Conservation (phyloP, 2,329 filamentous ascomycete genomes). For the Saccharata proteae region DNA sequence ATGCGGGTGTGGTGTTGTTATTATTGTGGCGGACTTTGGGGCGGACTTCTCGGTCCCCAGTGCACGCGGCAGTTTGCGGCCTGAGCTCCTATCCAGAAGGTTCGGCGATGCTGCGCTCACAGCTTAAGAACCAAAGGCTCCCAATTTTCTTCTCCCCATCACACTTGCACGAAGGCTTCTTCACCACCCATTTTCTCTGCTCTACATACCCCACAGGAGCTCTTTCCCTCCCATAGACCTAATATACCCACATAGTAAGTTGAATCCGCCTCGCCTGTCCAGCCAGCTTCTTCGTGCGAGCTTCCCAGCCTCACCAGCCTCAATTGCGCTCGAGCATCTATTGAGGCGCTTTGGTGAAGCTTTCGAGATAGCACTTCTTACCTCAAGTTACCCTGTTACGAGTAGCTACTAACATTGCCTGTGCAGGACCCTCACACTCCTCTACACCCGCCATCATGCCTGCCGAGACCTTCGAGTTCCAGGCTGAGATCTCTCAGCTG, state of each 20-base stretch:
- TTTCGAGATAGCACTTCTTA: no score
- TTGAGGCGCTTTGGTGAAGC: no score
- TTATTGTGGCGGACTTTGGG: no score
- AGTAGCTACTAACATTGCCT: not conserved
- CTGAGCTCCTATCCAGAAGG: constrained; percentile 10
- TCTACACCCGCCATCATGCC: constrained; percentile 6
- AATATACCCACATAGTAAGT: constrained; percentile 9
- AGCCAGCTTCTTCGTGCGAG: constrained; percentile 2
- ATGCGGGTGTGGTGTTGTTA: no score
- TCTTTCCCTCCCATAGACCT: constrained; percentile 8
- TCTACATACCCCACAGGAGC: no score
- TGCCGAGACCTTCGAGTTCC: constrained; percentile 98
- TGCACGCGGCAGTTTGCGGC: constrained; percentile 1
- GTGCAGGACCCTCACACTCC: constrained; percentile 4
- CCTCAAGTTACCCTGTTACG: no score
- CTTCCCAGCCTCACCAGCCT: constrained; percentile 1
- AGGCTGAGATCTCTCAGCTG: constrained; percentile 99
- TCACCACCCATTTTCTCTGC: constrained; percentile 2
- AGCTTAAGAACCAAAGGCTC: constrained; percentile 8
- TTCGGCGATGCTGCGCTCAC: constrained; percentile 8
- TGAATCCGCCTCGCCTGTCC: not conserved
- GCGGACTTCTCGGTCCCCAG: no score
- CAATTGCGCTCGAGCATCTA: no score
- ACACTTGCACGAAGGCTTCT: constrained; percentile 1
- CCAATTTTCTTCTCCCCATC: constrained; percentile 4